phyloP scores from a whole-genome alignment of 495 filamentous ascomycete genomes.

The Cladorrhinum samala region DNA sequence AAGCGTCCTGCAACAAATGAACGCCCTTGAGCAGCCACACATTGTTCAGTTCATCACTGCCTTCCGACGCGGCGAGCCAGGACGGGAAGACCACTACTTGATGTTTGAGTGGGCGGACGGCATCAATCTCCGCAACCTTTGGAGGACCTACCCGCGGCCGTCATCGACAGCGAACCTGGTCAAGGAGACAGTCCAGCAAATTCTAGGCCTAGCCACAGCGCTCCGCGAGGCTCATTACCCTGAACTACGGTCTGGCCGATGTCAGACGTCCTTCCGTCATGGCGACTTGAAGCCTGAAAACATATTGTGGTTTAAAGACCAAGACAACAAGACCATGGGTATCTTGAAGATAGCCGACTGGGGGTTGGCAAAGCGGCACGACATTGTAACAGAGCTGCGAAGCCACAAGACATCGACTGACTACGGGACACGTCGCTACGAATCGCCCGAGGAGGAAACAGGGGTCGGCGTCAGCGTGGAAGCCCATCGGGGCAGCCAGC shows the following conservation, averaged over 20 bases:
- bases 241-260: too few species aligned
- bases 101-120: constrained; percentile 9
- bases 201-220: neutral
- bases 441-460: constrained; percentile 20
- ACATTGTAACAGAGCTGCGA: neutral
- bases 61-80: neutral
- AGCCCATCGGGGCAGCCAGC: neutral
- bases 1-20: constrained; percentile 4
- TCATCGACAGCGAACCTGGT: neutral
- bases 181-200: neutral
- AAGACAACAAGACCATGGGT: constrained; percentile 2
- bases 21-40: neutral
- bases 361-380: constrained; percentile 20
- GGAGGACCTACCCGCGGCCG: neutral
- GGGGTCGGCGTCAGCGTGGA: neutral
- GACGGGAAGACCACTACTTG: neutral
- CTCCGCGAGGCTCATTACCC: neutral
- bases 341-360: constrained; percentile 22
- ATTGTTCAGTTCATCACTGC: constrained; percentile 3
- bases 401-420: constrained; percentile 9
- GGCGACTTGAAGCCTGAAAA: constrained; percentile 20
- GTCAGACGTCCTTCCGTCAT: constrained; percentile 5
- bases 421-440: constrained; percentile 16
- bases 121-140: neutral
- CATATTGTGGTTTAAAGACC: constrained; percentile 12